These are phyloP conservation scores for Acorus calamus DNA, from an alignment of 106 monocot genomes.

Conservation along the genomic window DNA sequence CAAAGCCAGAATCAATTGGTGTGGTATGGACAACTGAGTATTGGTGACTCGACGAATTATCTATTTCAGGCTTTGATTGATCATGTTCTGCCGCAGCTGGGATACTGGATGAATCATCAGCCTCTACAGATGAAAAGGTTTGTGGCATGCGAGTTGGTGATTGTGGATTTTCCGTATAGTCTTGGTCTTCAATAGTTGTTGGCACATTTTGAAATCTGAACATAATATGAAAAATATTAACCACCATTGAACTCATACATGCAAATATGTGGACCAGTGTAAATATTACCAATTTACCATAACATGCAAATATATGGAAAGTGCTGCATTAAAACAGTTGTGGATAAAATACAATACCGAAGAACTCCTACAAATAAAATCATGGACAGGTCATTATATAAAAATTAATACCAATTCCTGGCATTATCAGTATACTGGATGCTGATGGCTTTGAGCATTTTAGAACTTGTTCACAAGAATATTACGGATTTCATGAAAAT, in stretches of 20 bases:
- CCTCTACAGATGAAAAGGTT: slow-evolving; percentile 19
- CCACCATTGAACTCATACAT: neutral
- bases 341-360: too few species aligned
- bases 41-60: slow-evolving; percentile 21
- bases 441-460: too few species aligned
- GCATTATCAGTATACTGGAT: too few species aligned
- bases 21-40: slow-evolving; percentile 36
- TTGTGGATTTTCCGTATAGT: slow-evolving; percentile 13
- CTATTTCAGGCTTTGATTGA: slow-evolving; percentile 24
- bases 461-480: too few species aligned
- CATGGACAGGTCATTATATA: too few species aligned
- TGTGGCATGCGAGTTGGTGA: slow-evolving; percentile 22
- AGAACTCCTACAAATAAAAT: too few species aligned
- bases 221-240: neutral
- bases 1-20: slow-evolving; percentile 34
- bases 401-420: too few species aligned
- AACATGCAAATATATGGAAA: too few species aligned
- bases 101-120: slow-evolving; percentile 12
- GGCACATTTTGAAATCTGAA: slow-evolving; percentile 36
- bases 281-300: too few species aligned
- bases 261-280: neutral
- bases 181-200: slow-evolving; percentile 23
- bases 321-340: too few species aligned
- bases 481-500: too few species aligned
- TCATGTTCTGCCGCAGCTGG: slow-evolving; percentile 26